phyloP scores from a whole-genome alignment of 2,329 filamentous ascomycete species.

The Pseudogymnoascus verrucosus region DNA sequence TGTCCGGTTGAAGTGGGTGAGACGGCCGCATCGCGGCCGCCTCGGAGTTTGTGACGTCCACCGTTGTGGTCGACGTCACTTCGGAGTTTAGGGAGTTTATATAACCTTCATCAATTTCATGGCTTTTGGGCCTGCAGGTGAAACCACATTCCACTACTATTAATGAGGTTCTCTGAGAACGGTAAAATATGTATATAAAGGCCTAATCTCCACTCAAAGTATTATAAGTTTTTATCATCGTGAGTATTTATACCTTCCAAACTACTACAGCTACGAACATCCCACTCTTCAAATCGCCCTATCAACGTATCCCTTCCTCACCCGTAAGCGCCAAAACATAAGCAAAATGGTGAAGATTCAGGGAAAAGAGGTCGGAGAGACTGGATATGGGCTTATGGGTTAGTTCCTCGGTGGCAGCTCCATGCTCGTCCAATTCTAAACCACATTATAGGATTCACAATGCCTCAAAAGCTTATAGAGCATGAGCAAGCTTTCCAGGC shows the following conservation, averaged over 20 bases:
- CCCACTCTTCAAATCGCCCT: not conserved
- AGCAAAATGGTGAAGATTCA: slow-evolving; percentile 13
- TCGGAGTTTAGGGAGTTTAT: slow-evolving; percentile 1
- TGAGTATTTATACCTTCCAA: not conserved
- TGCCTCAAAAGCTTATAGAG: slow-evolving; percentile 18
- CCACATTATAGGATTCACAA: slow-evolving; percentile 17
- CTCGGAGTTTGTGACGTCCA: not conserved
- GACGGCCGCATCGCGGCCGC: not conserved
- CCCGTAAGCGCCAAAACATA: not conserved
- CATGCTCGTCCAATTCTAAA: not conserved
- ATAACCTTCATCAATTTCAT: not conserved
- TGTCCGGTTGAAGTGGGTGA: not conserved
- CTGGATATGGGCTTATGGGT: slow-evolving; percentile 23
- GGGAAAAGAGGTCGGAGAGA: slow-evolving; percentile 22
- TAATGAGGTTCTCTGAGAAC: not conserved
- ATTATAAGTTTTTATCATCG: not conserved
- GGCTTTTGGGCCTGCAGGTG: not conserved
- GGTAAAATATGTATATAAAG: not conserved
- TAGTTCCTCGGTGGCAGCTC: not conserved
- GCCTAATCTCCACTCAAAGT: not conserved
- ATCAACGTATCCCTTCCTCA: not conserved
- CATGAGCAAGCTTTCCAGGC: slow-evolving; percentile 41
- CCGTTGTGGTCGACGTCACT: not conserved
- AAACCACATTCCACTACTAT: not conserved
- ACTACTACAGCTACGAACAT: not conserved